These are phyloP conservation scores for Xylaria sp. DNA, from an alignment of 2,329 filamentous ascomycete genomes.

Conservation along the genomic window DNA sequence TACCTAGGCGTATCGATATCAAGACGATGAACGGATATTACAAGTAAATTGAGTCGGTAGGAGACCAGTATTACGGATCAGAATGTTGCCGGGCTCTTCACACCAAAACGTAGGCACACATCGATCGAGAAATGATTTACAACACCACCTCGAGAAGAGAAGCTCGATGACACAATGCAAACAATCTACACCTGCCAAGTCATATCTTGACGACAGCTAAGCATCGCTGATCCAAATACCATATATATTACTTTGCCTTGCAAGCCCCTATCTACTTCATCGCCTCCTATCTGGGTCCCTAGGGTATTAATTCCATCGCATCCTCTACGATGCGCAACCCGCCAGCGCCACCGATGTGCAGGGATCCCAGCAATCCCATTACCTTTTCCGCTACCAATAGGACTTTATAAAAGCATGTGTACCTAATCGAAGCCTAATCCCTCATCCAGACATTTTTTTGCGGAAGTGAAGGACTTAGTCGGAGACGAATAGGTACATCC, in stretches of 20 bases:
- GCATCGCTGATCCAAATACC: not conserved
- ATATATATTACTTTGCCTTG: not conserved
- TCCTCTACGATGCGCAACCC: not conserved
- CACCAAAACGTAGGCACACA: too few species aligned
- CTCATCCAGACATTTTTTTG: not conserved
- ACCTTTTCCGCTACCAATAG: not conserved
- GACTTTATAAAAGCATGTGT: constrained; percentile 12
- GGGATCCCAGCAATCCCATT: not conserved
- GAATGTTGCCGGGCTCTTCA: too few species aligned
- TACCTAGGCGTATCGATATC: too few species aligned
- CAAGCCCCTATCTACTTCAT: not conserved
- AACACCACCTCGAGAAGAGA: too few species aligned
- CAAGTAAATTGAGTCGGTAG: too few species aligned
- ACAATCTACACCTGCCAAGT: too few species aligned
- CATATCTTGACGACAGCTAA: too few species aligned
- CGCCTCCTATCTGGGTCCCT: not conserved
- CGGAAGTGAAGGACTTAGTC: not conserved
- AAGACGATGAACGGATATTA: too few species aligned
- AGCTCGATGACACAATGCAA: too few species aligned
- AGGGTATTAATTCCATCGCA: constrained; percentile 10
- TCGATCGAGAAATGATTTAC: too few species aligned
- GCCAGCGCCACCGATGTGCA: not conserved
- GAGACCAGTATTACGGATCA: too few species aligned
- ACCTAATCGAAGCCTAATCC: constrained; percentile 9
- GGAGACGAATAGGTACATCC: not conserved